A percentile compares a stretch with the other conserved stretches of the same genome.
phyloP scores from a whole-genome alignment of 768 basidiomycete genomes.

The Jaapia argillacea region DNA sequence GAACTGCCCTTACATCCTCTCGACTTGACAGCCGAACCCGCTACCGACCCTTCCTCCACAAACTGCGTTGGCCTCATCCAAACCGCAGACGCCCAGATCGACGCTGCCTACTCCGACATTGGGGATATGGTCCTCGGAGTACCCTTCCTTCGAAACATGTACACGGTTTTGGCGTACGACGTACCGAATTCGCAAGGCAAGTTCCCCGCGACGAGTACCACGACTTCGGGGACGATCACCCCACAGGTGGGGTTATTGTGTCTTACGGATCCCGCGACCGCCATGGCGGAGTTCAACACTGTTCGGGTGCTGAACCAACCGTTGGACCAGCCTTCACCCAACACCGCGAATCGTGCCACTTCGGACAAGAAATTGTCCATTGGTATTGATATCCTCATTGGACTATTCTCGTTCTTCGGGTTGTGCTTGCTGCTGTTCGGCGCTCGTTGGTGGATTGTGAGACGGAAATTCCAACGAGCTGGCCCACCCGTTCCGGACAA shows the following conservation, averaged over 20 bases:
- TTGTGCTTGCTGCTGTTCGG: constrained; percentile 45
- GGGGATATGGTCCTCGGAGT: constrained; percentile 75
- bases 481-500: background rate
- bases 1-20: constrained; percentile 64
- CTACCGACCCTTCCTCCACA: constrained; percentile 28
- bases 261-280: constrained; percentile 51
- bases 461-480: constrained; percentile 22
- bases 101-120: constrained; percentile 25
- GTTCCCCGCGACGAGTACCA: constrained; percentile 24
- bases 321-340: constrained; percentile 19
- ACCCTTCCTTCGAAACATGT: constrained; percentile 67
- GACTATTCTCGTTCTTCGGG: constrained; percentile 46
- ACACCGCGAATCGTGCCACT: constrained; percentile 4
- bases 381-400: constrained; percentile 55
- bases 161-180: constrained; percentile 67
- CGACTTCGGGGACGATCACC: constrained; percentile 10
- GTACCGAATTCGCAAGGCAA: constrained; percentile 32
- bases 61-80: constrained; percentile 65
- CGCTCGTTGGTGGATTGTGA: constrained; percentile 38
- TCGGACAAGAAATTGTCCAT: constrained; percentile 35
- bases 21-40: constrained; percentile 49
- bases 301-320: constrained; percentile 62
- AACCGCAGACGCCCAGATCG: too few species aligned
- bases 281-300: constrained; percentile 56
- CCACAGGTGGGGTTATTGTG: constrained; percentile 52